Conservation (phyloP, 805 yeast species). For the Soucietia sequanensis region DNA sequence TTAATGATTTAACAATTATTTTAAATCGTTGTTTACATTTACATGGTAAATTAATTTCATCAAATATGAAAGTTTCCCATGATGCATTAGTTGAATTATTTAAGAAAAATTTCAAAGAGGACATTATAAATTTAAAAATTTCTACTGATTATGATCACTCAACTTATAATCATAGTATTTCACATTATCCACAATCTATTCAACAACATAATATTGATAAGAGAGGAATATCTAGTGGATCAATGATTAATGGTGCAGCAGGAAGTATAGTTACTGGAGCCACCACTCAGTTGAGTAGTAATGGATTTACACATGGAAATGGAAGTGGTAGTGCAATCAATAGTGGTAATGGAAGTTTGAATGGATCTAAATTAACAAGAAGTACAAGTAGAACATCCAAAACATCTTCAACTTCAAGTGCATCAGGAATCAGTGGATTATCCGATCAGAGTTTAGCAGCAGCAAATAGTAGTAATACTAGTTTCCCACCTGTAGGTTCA, state of each 20-base stretch:
- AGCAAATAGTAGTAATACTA: conserved; percentile 5
- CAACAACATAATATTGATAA: conserved; percentile 5
- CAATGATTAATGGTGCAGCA: conserved; percentile 9
- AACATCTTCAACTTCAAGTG: conserved; percentile 11
- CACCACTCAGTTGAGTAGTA: conserved; percentile 4
- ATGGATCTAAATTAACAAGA: conserved; percentile 22
- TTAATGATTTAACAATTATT: conserved; percentile 65
- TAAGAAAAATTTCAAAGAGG: conserved; percentile 64
- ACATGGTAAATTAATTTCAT: conserved; percentile 65
- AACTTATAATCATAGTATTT: conserved; percentile 22
- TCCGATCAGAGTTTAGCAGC: conserved; percentile 3
- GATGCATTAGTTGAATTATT: conserved; percentile 62
- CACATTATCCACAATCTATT: conserved; percentile 13
- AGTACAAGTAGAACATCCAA: conserved; percentile 17
- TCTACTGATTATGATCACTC: conserved; percentile 30
- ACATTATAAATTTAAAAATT: conserved; percentile 48
- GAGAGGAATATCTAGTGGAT: conserved; percentile 13
- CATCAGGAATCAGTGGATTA: conserved; percentile 5
- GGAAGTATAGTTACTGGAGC: conserved; percentile 1
- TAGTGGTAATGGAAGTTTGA: conserved; percentile 4
- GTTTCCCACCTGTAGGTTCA: neutral
- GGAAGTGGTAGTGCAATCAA: neutral
- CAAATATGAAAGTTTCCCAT: conserved; percentile 59
- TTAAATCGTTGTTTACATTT: conserved; percentile 64
- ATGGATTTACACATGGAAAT: too few species aligned